A percentile compares a stretch with the other conserved stretches of the same genome.
Conservation (phyloP, 495 filamentous ascomycete species). For the Amorphotheca resinae region DNA sequence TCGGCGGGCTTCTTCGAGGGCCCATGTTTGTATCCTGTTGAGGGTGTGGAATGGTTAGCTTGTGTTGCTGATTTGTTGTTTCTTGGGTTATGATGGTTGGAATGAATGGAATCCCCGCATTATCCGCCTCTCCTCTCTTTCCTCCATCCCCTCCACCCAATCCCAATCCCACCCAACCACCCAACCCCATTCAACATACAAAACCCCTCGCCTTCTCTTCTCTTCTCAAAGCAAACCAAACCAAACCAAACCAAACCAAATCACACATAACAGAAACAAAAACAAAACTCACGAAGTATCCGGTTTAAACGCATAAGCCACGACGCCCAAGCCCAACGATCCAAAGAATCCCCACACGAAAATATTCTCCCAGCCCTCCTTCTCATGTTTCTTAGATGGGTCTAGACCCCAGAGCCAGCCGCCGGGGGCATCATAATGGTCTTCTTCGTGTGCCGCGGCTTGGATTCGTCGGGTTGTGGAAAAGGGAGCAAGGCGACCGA, state of each 20-base stretch:
- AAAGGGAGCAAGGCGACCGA: background rate
- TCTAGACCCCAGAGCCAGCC: slow-evolving; percentile 87
- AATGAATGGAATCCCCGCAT: background rate
- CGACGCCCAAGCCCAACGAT: slow-evolving; percentile 55
- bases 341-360: slow-evolving; percentile 87
- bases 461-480: background rate
- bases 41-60: too few relatives aligned
- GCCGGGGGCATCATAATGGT: slow-evolving; percentile 78
- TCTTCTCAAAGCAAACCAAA: too few relatives aligned
- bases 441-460: slow-evolving; percentile 27
- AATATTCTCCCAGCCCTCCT: slow-evolving; percentile 88
- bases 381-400: slow-evolving; percentile 87
- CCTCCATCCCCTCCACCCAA: background rate
- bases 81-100: slow-evolving; percentile 3
- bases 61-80: too few relatives aligned
- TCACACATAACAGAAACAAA: too few relatives aligned
- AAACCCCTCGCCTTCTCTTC: too few relatives aligned
- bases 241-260: too few relatives aligned
- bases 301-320: slow-evolving; percentile 93
- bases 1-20: slow-evolving; percentile 87
- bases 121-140: background rate
- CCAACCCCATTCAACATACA: too few relatives aligned
- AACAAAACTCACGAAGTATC: slow-evolving; percentile 79
- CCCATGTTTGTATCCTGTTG: slow-evolving; percentile 95
- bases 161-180: too few relatives aligned